These are phyloP conservation scores for Erythrophleum fordii DNA, from an alignment of 306 rosid genomes.

Conservation along the genomic window DNA sequence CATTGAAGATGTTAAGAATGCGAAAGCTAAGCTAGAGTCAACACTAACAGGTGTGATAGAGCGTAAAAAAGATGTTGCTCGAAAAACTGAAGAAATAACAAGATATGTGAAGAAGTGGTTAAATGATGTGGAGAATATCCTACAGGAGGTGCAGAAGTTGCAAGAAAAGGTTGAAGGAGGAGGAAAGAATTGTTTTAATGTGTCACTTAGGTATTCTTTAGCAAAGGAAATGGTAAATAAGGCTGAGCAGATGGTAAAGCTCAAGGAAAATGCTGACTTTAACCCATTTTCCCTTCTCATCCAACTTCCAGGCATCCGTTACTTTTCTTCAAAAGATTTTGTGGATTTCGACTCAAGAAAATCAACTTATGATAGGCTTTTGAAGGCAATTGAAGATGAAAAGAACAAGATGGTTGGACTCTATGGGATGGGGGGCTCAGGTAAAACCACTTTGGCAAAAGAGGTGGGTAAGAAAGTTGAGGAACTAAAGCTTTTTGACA, in stretches of 20 bases:
- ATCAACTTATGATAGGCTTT: neutral
- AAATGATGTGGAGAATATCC: neutral
- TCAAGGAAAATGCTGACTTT: neutral
- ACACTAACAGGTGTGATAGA: neutral
- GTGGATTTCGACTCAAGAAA: neutral
- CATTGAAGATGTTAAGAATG: neutral
- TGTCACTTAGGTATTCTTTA: neutral
- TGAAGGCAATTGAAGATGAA: neutral
- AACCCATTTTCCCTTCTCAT: neutral
- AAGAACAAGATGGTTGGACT: neutral
- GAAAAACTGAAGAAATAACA: neutral
- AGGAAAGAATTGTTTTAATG: neutral
- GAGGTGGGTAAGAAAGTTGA: neutral
- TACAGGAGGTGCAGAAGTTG: neutral
- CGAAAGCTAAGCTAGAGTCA: neutral
- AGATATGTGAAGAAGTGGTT: neutral
- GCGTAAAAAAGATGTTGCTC: neutral
- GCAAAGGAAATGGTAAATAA: neutral
- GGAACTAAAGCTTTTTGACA: neutral
- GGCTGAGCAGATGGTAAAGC: neutral
- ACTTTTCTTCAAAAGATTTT: neutral
- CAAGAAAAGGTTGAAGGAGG: neutral
- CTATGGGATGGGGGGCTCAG: neutral
- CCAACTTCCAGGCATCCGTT: neutral
- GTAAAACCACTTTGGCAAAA: neutral